Base-by-base conservation (phyloP, 148 eudicot genomes). In the Pouteria glomerata region DNA sequence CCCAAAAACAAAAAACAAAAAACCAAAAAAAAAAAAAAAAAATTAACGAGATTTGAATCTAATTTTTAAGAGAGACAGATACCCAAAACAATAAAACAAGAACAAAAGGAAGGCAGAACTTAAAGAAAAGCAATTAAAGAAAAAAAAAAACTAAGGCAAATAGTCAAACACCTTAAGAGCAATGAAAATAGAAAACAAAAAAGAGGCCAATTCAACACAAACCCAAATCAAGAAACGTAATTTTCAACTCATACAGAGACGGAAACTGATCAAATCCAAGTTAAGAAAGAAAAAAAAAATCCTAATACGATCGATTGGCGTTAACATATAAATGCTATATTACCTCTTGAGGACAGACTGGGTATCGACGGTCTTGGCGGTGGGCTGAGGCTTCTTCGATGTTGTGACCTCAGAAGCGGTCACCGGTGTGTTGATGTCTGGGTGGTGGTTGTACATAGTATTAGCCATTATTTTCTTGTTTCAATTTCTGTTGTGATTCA, bases 311-410 rank as follows among this genome's bases (percentile, higher is more conserved):
- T 48, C 13, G 53, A 48, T 48, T 11, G n/a, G n/a, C 13, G 21
- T 33, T 0, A 14, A 69, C 18, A 3, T 33, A 67, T 18, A 15
- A 24, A 23, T 66, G 27, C n/a, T 21, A n/a, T 18, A 71, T n/a
- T 66, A 91, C 98, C 98, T 87, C 77, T 87, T 91, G 31, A 86
- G 88, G 81, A 91, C 97, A 60, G 98, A 90, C 74, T 93, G 96
- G 31, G 96, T 87, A 57, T 93, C 98, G 11, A 69, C 94, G 41
- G 80, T 63, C 66, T 83, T 87, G 0, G 80, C 81, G 16, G 84
- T 73, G 19, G 86, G 78, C 3, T 62, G 60, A 21, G 84, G 73
- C 73, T 90, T 87, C 78, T 90, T 93, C 1, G 86, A 41, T 7
- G 88, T 41, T 8, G 84, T 27, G 30, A 66, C 60, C 16, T 63